Base-by-base conservation (phyloP, 2,329 filamentous ascomycete species). In the Apiospora hydei region DNA sequence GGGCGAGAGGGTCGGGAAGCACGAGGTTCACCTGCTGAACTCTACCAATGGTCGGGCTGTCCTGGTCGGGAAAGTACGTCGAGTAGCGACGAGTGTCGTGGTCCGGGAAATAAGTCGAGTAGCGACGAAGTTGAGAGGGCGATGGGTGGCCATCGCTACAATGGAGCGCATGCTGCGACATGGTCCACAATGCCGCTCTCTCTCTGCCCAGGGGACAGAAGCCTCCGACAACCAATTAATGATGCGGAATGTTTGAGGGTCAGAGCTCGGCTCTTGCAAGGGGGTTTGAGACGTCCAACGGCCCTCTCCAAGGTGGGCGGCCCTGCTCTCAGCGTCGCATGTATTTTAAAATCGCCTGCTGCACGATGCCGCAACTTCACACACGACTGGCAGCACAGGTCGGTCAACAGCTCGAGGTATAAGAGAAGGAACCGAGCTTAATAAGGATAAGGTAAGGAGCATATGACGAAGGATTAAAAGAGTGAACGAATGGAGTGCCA, bases 21-120 rank as follows among this genome's bases (percentile, higher is more conserved):
- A 49, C 26, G 14, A 46, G 44, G 44, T 47, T 49, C 11, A 69
- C 44, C 67, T 49, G 67, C 67, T 49, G 43, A 34, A 49, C 34
- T 49, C 67, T 69, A 38, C 67, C 67, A n/a, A 69, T 69, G 67
- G 67, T 69, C 44, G 67, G 67, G 67, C 67, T 69, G 67, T 69
- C 67, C 67, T 47, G 44, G 67, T 69, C 67, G 67, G 57, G 57
- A 64, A 64, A 64, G 21, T 64, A 64, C 41, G 57, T 64, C 21
- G 57, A 64, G 57, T 41, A 64, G 57, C 57, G 57, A 64, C 57
- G 67, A 44, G 18, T 69, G 67, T 69, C 67, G 24, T 47, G 44
- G 67, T 69, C 67, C 14, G 57, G 57, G 21, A 64, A 64, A 41
- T 64, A 64, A 41, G 57, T 64, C 34, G 57, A 64, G 53, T 38